Evolutionary conservation across 805 yeast genomes (phyloP).

Genomic region (Yamadazyma phyllophila): DNA sequence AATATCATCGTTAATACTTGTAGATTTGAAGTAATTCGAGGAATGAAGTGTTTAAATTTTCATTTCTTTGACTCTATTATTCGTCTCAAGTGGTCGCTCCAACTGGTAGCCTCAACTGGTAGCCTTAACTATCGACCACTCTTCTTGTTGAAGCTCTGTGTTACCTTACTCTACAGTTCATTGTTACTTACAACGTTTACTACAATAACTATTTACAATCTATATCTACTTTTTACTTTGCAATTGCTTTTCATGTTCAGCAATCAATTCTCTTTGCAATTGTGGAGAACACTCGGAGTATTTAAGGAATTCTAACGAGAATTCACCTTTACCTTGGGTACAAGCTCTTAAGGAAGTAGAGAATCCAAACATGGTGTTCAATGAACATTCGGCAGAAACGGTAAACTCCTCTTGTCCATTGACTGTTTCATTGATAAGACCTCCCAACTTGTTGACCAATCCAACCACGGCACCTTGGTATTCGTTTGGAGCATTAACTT

Average conservation of each 20-base stretch:
- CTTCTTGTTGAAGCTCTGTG: neutral
- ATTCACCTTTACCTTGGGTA: constrained; percentile 99
- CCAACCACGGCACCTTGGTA: constrained; percentile 95
- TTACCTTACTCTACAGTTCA: neutral
- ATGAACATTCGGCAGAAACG: constrained; percentile 91
- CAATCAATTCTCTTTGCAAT: constrained; percentile 85
- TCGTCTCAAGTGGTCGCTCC: no score
- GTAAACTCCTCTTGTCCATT: constrained; percentile 94
- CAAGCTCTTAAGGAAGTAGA: constrained; percentile 93
- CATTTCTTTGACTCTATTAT: no score
- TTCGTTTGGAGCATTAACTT: constrained; percentile 92
- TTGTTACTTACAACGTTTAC: neutral
- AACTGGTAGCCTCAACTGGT: no score
- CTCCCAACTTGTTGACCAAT: constrained; percentile 85
- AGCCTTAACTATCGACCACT: no score
- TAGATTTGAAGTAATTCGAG: neutral
- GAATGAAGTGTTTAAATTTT: neutral
- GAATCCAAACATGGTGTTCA: constrained; percentile 93
- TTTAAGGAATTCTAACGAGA: constrained; percentile 89
- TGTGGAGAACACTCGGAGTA: constrained; percentile 90
- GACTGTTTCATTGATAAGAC: constrained; percentile 90
- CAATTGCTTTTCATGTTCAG: constrained; percentile 55
- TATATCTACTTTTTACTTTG: constrained; percentile 15
- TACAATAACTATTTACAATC: constrained; percentile 6
- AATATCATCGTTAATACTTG: constrained; percentile 10